These are phyloP conservation scores for Gelatoporia subvermispora DNA, from an alignment of 768 basidiomycete genomes.

Conservation along the genomic window DNA sequence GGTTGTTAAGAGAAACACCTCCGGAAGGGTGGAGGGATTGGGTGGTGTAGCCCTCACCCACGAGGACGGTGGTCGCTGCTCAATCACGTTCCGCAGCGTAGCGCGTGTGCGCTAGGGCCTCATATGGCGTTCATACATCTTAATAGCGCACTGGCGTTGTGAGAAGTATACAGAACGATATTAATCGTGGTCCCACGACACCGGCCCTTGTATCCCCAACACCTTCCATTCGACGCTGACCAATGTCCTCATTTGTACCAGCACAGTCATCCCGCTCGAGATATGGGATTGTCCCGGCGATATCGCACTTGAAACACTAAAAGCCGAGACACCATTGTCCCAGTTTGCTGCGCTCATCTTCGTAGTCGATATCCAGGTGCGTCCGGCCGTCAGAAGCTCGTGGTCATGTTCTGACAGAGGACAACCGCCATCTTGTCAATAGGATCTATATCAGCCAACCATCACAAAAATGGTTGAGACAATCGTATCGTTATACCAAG, in stretches of 20 bases:
- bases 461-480: constrained; percentile 80
- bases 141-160: no score
- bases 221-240: constrained; percentile 6
- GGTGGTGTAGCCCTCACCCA: no score
- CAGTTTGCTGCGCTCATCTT: constrained; percentile 86
- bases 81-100: not conserved
- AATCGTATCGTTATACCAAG: constrained; percentile 68
- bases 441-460: constrained; percentile 84
- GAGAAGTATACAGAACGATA: no score
- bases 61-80: constrained; percentile 1
- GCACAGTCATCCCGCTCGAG: constrained; percentile 88
- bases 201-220: no score
- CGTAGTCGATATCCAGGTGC: constrained; percentile 90
- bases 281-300: constrained; percentile 95
- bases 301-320: constrained; percentile 72
- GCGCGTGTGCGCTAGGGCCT: not conserved
- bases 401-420: not conserved
- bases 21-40: no score
- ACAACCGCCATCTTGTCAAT: not conserved
- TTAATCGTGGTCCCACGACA: no score
- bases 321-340: constrained; percentile 68
- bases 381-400: constrained; percentile 18
- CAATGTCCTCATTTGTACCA: constrained; percentile 27
- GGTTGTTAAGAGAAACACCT: no score
- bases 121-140: no score